Base-by-base conservation (phyloP, 208 protist genomes). In the Crithidia acanthocephali region DNA sequence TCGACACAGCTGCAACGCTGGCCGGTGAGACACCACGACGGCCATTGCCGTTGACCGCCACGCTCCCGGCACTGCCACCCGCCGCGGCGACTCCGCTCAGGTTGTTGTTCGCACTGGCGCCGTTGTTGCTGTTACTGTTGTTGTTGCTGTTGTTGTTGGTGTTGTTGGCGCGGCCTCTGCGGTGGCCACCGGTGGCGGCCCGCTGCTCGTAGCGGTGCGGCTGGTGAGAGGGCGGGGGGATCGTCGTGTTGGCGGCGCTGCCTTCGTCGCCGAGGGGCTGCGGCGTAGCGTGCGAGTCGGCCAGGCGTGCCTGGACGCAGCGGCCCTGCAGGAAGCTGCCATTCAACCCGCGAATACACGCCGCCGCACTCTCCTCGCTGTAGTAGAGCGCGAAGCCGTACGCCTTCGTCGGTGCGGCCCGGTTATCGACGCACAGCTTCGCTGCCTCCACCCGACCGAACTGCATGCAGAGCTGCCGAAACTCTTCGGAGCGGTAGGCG, bases 321-420 rank as follows among this genome's bases (percentile, higher is more conserved):
- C 83, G 83, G 40, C 75, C 80, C 8, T 70, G 57, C 62, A 87
- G 35, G 44, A 69, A 62, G 16, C 59, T 78, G 22, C 84, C 84
- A 52, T 93, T 83, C 13, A 93, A 62, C 1, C 74, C 74, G 27
- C 72, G 59, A 42, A 93, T 88, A 74, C 82, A 88, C 35, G 66
- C 71, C 9, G 72, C 77, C 16, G 87, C 87, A 59, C 74, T 78
- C 37, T 63, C 82, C 72, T 90, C 80, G 48, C 84, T 72, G 63
- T 77, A 87, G 65, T 88, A 93, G 42, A 93, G 83, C 0, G 80
- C 82, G 40, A 93, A 93, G 37, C 87, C 87, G 58, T 90, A 90
- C 32, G 84, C 83, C 64, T 93, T 93, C 15, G 77, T 83, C 18
- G 87, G 84, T 15, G 63, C 74, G 40, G 70, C 69, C 28, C 76